Evolutionary conservation across 768 basidiomycete genomes (phyloP), one percentile per base, ranked within the genome.

Genomic region (Lyophyllum semitale): DNA sequence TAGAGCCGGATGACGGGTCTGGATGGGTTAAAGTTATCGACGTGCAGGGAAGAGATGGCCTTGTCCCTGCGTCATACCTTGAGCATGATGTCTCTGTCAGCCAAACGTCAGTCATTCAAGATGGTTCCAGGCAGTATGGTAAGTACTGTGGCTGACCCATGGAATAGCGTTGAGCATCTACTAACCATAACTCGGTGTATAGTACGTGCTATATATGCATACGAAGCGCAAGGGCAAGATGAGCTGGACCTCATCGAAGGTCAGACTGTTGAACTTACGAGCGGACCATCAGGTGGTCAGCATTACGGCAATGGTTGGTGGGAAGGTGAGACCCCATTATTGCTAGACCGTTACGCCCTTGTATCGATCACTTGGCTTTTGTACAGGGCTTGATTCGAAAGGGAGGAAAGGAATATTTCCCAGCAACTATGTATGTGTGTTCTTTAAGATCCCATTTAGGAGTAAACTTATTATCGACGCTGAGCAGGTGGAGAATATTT

Each of bases 191-290:
- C 4, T 15, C 29, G 26, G 13, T 15, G 25, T 23, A 47, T 60
- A 93, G 94, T 93, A 51, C 85, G 88, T 59, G 92, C 82, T n/a
- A 54, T 95, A 43, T 96, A 93, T 70, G 77, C 84, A 33, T 96
- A 96, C 65, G 69, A 74, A 58, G 81, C 93, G 3, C 84, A 85
- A 61, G 91, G 89, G 18, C 67, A 80, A 7, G 91, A 90, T 62
- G 91, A 93, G 62, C 68, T 93, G 9, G 73, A 70, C 50, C 73
- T 93, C 33, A 67, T 67, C 41, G 87, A 83, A 63, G 88, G 87
- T 5, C 81, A 85, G 57, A 60, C 78, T 37, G 71, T 92, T 47
- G 82, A 87, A 61, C 75, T 93, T 57, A 82, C 87, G n/a, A 75
- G 71, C 26, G 87, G 84, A 1, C 75, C 79, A 20, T 68, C 73